Base-by-base conservation (phyloP, 2,329 filamentous ascomycete species). In the Graphilbum sp. region DNA sequence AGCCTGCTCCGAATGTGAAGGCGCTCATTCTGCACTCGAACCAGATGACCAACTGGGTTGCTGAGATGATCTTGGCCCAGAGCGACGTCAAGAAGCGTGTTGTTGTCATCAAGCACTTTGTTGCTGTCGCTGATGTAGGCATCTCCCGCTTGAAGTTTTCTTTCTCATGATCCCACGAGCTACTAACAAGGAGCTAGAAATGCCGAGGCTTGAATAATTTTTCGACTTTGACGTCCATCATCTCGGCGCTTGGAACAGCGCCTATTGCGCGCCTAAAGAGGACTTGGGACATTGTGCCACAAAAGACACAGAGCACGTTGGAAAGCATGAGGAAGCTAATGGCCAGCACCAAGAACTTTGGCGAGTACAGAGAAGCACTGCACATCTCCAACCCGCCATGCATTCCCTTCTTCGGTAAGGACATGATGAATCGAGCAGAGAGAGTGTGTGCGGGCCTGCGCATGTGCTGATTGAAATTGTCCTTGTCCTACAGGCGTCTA, bases 11-110 rank as follows among this genome's bases (percentile, higher is more conserved):
- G 1, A 96, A 98, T 50, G 85, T 98, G 48, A 95, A 96, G 60
- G 83, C 86, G 10, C 69, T 98, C 45, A 98, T 98, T 60, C 66
- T 96, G 37, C 90, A 98, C 60, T 96, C 90, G 1, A 98, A 98
- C 52, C 88, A 96, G 57, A 77, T 98, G 66, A 98, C 90, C 6
- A 98, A 96, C 55, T 98, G 90, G 90, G 90, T 96, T 36, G 90
- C 90, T 23, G 88, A 96, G 58, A 96, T 98, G 90, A 96, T 98
- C 48, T 61, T 98, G 44, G 87, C 81, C 0, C 90, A 98, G 58
- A 73, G 79, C 50, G 90, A 98, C 54, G 83, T 95, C 45, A 94
- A 90, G 65, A 92, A 93, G 58, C 75, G 90, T 49, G 88, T 96
- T 20, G 82, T 93, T 25, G 90, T 98, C 33, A 95, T 98, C 59